Base-by-base conservation (phyloP, 108 stramenopile species). In the Skeletonema potamos region DNA sequence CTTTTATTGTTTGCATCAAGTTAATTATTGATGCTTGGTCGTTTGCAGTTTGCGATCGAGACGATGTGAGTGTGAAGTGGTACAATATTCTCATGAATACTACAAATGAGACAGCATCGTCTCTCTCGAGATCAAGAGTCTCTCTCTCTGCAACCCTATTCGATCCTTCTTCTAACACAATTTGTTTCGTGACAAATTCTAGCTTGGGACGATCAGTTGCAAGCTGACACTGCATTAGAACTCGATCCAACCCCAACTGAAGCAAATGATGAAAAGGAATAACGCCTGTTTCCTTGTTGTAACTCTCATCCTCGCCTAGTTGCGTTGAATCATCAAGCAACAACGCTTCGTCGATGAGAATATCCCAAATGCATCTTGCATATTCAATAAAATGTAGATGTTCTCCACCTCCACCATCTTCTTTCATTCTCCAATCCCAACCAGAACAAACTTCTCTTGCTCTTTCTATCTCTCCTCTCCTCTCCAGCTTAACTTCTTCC, bases 401-500 rank as follows among this genome's bases (percentile, higher is more conserved):
- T 55, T 26, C 30, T 7, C 26, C 41, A 0, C 8, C 30, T 7
- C 26, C 41, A 0, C 8, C 30, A 29, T 27, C 12, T 28, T 27
- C 12, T 36, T 30, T 27, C 7, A 54, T 30, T 37, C 4, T 26
- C 41, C 27, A 57, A 57, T 70, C 77, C 58, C 68, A 69, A 39
- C 64, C 60, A 22, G 59, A 37, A 58, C 77, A 78, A 15, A 78
- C 79, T 8, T 62, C 72, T 48, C 36, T 33, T 11, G 79, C 73
- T 54, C 87, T 70, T 27, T 22, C 6, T 18, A 70, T 58, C 58
- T 77, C 75, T 61, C 83, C 78, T 63, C 51, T 46, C 33, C 77
- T 58, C 61, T 64, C 60, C 39, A 64, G 22, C 36, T 66, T 58
- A 9, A 84, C 66, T 48, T 79, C 78, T 46, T 86, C 79, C 82